A percentile compares a stretch with the other conserved stretches of the same genome.
Evolutionary conservation across 176 grass and related monocot species (phyloP).

Genomic region (Saccharum officinarum): DNA sequence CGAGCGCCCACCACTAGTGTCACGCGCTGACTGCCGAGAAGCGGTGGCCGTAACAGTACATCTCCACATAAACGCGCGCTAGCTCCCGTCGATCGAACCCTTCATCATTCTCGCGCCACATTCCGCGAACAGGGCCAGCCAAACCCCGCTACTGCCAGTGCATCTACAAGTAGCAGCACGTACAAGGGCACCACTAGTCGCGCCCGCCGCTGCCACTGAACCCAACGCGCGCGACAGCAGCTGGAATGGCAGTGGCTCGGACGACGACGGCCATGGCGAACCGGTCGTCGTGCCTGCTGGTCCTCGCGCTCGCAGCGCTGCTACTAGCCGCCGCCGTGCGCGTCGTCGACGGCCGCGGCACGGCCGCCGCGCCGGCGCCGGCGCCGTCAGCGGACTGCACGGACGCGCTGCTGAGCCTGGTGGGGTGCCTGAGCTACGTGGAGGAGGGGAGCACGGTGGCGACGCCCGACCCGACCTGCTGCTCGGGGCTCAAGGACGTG

Average conservation of each 20-base stretch:
- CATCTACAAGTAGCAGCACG: background rate
- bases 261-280: background rate
- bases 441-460: constrained; percentile 65
- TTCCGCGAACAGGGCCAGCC: background rate
- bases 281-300: background rate
- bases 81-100: background rate
- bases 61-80: constrained; percentile 13
- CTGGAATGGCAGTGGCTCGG: background rate
- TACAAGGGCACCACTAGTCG: too few relatives aligned
- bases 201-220: too few relatives aligned
- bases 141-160: background rate
- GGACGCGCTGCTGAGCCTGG: constrained; percentile 53
- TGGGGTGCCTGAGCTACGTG: constrained; percentile 79
- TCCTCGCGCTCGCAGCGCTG: background rate
- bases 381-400: constrained; percentile 59
- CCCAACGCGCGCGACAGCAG: too few relatives aligned
- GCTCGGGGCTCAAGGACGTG: constrained; percentile 78
- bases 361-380: constrained; percentile 27
- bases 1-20: constrained; percentile 21
- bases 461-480: constrained; percentile 63
- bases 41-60: background rate
- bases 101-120: background rate
- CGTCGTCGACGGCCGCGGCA: too few relatives aligned
- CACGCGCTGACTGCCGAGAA: background rate
- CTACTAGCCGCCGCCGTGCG: background rate